A percentile compares a stretch with the other conserved stretches of the same genome.
phyloP scores from a whole-genome alignment of 2,329 filamentous ascomycete genomes.

The Keithomyces neogunnii region DNA sequence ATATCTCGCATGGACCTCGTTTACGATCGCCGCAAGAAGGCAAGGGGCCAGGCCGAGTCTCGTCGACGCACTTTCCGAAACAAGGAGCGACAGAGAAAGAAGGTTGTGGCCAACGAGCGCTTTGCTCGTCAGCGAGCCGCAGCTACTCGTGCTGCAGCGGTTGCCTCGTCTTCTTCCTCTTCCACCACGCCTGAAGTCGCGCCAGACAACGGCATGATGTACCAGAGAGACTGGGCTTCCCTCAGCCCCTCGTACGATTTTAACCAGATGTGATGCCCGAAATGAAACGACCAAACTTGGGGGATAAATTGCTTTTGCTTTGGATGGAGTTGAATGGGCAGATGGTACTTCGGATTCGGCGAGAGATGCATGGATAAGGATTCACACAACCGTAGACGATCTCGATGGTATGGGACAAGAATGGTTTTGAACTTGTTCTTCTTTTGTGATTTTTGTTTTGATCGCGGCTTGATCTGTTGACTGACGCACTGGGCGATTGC shows the following conservation, averaged over 20 bases:
- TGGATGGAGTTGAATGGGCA: background rate
- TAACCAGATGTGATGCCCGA: background rate
- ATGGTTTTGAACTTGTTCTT: too few relatives aligned
- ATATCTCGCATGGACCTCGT: background rate
- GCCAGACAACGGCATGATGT: background rate
- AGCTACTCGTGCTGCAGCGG: background rate
- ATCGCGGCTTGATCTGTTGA: too few relatives aligned
- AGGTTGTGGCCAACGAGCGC: constrained; percentile 5
- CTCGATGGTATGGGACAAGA: too few relatives aligned
- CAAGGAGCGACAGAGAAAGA: constrained; percentile 5
- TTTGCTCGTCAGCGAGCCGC: constrained; percentile 3
- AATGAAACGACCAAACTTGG: too few relatives aligned
- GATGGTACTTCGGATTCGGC: too few relatives aligned
- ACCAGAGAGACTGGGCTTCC: background rate
- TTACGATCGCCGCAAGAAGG: constrained; percentile 4
- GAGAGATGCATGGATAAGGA: too few relatives aligned
- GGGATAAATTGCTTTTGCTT: background rate
- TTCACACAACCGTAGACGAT: too few relatives aligned
- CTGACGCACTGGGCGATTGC: too few relatives aligned
- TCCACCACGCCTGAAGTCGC: background rate
- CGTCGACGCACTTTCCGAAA: background rate
- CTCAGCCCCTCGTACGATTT: background rate
- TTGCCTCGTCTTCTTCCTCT: background rate
- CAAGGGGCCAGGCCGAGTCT: background rate
- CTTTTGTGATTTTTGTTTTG: too few relatives aligned